A percentile compares a stretch with the other conserved stretches of the same genome.
phyloP scores from a whole-genome alignment of 1,284 basidiomycete genomes.

The Moesziomyces sp. region DNA sequence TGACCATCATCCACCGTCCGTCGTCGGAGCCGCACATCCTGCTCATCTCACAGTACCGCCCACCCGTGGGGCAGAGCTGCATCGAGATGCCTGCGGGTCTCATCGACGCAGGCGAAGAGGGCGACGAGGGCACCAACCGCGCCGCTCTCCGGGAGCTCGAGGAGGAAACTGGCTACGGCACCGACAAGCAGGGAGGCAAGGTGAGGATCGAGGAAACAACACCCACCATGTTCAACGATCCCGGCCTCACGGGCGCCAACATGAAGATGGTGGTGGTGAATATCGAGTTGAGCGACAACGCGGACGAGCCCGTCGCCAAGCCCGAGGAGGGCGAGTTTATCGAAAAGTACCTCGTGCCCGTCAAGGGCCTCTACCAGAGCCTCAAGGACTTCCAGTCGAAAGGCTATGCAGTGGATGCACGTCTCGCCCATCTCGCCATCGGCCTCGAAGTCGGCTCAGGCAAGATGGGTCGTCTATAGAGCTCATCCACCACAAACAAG shows the following conservation, averaged over 20 bases:
- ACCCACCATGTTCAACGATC: constrained; percentile 60
- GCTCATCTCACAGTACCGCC: constrained; percentile 62
- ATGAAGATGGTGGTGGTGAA: constrained; percentile 64
- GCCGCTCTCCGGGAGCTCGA: constrained; percentile 62
- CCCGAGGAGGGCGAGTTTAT: constrained; percentile 67
- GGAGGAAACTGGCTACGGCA: constrained; percentile 67
- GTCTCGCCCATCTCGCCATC: constrained; percentile 62
- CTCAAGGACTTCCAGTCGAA: constrained; percentile 55
- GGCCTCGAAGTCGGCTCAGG: constrained; percentile 55
- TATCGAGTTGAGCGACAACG: constrained; percentile 57
- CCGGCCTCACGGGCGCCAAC: constrained; percentile 60
- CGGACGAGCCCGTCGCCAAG: constrained; percentile 61
- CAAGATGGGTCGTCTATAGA: constrained; percentile 40
- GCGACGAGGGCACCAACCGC: constrained; percentile 54
- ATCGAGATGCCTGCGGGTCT: constrained; percentile 67
- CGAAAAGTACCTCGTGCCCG: constrained; percentile 62
- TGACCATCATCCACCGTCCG: constrained; percentile 61
- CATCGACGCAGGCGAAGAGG: constrained; percentile 63
- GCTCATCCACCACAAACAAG: neutral
- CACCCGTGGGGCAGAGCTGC: constrained; percentile 55
- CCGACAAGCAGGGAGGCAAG: constrained; percentile 45
- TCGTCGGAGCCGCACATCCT: constrained; percentile 53
- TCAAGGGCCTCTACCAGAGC: constrained; percentile 49
- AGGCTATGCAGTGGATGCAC: constrained; percentile 61
- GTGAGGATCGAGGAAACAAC: constrained; percentile 53